Base-by-base conservation (phyloP, 2,329 filamentous ascomycete species). In the Aureobasidium sp. region DNA sequence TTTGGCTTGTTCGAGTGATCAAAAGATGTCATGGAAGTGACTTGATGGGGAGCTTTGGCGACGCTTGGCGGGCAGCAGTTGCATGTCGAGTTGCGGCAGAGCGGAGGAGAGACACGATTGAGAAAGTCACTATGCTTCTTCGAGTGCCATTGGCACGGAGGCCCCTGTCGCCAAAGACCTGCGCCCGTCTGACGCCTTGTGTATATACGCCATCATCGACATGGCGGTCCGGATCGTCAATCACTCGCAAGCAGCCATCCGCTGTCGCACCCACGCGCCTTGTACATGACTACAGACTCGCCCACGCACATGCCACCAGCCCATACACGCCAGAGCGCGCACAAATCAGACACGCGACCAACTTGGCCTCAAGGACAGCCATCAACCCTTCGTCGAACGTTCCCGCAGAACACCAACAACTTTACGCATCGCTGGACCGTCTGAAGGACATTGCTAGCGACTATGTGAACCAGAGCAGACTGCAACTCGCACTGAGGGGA, bases 401-500 rank as follows among this genome's bases (percentile, higher is more conserved):
- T 2, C 81, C 82, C 0, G 66, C 75, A n/a, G 71, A 70, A 23
- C 78, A 81, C 64, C 73, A 74, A 60, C 80, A 87, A 65, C 80
- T 90, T 5, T 78, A 86, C 63, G 73, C 78, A 45, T 77, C 82
- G 2, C 76, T 92, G 0, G 71, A 78, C 1, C 79, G 82, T 23
- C 77, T 93, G 2, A 80, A 87, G 66, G 81, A 80, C 55, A 75
- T 82, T 51, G 83, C 84, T 1, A 79, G 82, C 25, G 81, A 78
- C 61, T 80, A 85, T 66, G 79, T 88, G 57, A 87, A 87, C 67
- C 78, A 86, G n/a, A 84, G 87, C 31, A 79, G 86, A 60, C 70
- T 92, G 47, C 86, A 89, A 71, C 80, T 93, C 66, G 88, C 88
- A 13, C 74, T 90, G 23, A 80, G 84, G 64, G 85, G 87, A 23